phyloP scores from a whole-genome alignment of 352 stramenopile genomes.

The Globisporangium emineosum region DNA sequence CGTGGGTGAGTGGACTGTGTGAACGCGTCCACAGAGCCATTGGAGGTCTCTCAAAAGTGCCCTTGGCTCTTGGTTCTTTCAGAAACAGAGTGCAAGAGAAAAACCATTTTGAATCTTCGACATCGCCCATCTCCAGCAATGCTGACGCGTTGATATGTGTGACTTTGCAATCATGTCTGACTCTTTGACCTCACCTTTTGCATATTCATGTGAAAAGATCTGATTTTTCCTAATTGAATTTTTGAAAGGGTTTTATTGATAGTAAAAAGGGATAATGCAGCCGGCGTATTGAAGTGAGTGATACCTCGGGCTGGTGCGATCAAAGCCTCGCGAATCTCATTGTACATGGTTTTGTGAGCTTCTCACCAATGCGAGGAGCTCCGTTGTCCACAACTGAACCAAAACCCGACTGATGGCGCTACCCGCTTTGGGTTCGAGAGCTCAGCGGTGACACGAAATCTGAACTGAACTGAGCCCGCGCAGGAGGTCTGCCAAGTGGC shows the following conservation, averaged over 20 bases:
- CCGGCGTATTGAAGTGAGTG: background rate
- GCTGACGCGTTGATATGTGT: background rate
- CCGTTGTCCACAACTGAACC: background rate
- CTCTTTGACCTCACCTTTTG: background rate
- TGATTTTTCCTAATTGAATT: background rate
- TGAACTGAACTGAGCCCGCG: too few species aligned
- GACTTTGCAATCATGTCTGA: background rate
- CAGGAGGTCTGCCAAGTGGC: background rate
- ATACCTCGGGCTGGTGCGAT: background rate
- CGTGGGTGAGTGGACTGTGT: background rate
- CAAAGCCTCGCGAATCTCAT: background rate
- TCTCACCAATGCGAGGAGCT: background rate
- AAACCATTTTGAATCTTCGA: slow-evolving; percentile 18
- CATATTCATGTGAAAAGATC: background rate
- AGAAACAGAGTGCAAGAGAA: background rate
- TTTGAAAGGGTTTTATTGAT: background rate
- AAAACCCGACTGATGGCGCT: background rate
- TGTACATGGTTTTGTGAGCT: background rate
- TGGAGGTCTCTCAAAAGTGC: background rate
- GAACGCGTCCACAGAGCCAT: background rate
- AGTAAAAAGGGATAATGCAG: background rate
- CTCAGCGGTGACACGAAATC: background rate
- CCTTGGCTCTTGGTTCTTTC: background rate
- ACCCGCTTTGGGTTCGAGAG: background rate
- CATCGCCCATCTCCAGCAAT: background rate